Conservation (phyloP, 495 filamentous ascomycete genomes). For the Penicillium longicatenatum region DNA sequence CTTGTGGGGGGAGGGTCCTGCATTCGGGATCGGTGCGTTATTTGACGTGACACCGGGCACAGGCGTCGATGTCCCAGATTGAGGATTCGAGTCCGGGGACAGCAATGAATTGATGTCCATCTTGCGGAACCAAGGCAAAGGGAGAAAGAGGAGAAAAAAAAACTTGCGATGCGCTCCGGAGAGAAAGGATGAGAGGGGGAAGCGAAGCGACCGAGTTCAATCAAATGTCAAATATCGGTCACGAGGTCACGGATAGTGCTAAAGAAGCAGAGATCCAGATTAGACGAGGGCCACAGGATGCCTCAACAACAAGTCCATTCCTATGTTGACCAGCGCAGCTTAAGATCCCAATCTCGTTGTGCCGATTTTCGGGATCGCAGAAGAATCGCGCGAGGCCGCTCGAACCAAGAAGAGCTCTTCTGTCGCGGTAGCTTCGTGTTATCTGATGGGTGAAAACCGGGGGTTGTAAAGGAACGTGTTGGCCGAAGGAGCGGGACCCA, state of each 20-base stretch:
- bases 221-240: constrained; percentile 8
- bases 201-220: constrained; percentile 10
- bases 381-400: constrained; percentile 12
- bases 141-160: constrained; percentile 12
- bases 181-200: not conserved
- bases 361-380: constrained; percentile 8
- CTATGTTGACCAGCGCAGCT: constrained; percentile 33
- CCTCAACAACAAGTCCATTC: constrained; percentile 50
- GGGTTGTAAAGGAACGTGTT: constrained; percentile 15
- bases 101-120: constrained; percentile 78
- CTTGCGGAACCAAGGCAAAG: constrained; percentile 16
- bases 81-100: constrained; percentile 64
- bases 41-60: constrained; percentile 35
- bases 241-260: constrained; percentile 27
- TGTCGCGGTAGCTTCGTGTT: not conserved
- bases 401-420: not conserved
- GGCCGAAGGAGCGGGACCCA: constrained; percentile 15
- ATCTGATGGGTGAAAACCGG: not conserved
- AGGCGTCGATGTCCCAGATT: constrained; percentile 46
- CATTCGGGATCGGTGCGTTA: constrained; percentile 29
- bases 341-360: constrained; percentile 23
- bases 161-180: not conserved
- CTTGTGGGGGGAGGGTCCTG: constrained; percentile 38
- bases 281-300: constrained; percentile 33
- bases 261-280: constrained; percentile 33